These are phyloP conservation scores for Zymoseptoria crescenta DNA, from an alignment of 2,329 filamentous ascomycete species.

Conservation along the genomic window DNA sequence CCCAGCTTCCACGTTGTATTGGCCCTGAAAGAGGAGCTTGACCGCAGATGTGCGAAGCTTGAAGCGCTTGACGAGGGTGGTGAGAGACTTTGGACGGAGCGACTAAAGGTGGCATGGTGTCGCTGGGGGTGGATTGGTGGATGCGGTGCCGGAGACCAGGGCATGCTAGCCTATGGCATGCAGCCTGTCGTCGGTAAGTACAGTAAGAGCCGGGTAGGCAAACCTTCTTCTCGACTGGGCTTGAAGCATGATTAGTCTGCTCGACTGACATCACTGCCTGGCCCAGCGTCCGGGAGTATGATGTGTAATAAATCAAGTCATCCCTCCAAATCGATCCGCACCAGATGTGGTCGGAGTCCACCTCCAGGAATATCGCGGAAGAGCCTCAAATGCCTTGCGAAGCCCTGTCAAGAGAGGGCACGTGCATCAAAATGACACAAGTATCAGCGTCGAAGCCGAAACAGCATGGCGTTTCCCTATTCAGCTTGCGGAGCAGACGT, in stretches of 20 bases:
- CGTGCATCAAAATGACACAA: neutral
- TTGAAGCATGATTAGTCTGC: neutral
- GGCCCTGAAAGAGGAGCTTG: slow-evolving; percentile 10
- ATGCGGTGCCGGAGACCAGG: neutral
- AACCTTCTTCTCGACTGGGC: neutral
- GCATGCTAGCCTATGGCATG: neutral
- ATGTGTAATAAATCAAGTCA: neutral
- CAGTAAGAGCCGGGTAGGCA: neutral
- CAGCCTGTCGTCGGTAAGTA: neutral
- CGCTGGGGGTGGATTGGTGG: neutral
- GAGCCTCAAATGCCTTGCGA: neutral
- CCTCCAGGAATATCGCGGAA: neutral
- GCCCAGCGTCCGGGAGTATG: neutral
- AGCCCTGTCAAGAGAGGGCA: neutral
- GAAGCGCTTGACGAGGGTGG: neutral
- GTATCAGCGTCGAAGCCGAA: neutral
- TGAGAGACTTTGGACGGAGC: neutral
- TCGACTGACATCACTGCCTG: neutral
- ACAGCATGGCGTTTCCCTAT: neutral
- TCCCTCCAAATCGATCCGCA: neutral
- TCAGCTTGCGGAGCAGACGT: neutral
- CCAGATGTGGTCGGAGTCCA: neutral
- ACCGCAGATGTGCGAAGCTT: slow-evolving; percentile 10
- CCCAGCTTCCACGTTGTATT: neutral
- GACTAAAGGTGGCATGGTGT: slow-evolving; percentile 1